phyloP scores from a whole-genome alignment of 2,329 filamentous ascomycete genomes.

The Botrytis elliptica region DNA sequence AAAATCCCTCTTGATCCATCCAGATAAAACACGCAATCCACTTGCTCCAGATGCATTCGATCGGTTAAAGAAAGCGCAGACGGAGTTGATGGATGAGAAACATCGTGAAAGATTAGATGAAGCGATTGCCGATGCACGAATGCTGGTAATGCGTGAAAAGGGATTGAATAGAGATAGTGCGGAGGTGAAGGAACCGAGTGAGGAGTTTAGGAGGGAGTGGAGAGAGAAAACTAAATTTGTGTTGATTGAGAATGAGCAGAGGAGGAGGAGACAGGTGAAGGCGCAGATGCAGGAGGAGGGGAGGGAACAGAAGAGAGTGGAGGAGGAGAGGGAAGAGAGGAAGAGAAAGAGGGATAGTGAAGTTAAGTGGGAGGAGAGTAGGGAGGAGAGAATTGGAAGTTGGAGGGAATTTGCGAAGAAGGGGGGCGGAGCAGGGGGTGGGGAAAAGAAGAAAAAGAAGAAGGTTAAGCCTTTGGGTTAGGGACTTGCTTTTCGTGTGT shows the following conservation, averaged over 20 bases:
- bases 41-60: conserved; percentile 94
- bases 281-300: conserved; percentile 97
- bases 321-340: conserved; percentile 77
- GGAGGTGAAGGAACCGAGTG: conserved; percentile 68
- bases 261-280: conserved; percentile 80
- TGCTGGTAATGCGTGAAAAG: conserved; percentile 89
- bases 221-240: conserved; percentile 86
- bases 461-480: conserved; percentile 40
- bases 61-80: conserved; percentile 91
- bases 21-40: conserved; percentile 93
- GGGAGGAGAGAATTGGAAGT: conserved; percentile 87
- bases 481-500: neutral
- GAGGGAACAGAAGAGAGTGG: conserved; percentile 78
- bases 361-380: conserved; percentile 89
- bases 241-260: conserved; percentile 87
- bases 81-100: conserved; percentile 90
- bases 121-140: conserved; percentile 91
- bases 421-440: conserved; percentile 42
- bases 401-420: conserved; percentile 91
- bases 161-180: conserved; percentile 86
- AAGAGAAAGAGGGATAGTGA: conserved; percentile 91
- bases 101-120: conserved; percentile 84
- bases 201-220: conserved; percentile 82
- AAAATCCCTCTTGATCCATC: conserved; percentile 98
- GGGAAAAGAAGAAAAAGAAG: conserved; percentile 74